Evolutionary conservation across 768 basidiomycete genomes (phyloP).

Genomic region (Sutorius australiensis): DNA sequence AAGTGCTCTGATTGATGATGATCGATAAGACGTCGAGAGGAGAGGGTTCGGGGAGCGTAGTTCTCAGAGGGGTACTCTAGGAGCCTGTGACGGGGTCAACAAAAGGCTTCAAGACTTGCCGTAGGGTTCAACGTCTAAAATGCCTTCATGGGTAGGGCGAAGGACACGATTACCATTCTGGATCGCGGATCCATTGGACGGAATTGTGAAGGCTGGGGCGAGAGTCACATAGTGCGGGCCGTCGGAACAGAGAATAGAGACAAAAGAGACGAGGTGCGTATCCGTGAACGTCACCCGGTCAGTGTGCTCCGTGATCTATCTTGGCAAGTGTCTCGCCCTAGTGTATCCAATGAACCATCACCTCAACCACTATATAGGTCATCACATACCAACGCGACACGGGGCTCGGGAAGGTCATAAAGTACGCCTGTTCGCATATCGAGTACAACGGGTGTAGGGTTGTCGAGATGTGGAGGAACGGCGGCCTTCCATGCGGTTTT

Average conservation of each 20-base stretch:
- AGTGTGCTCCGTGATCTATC: rapidly evolving
- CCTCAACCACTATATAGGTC: slow-evolving; percentile 7
- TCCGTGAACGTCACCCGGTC: no score
- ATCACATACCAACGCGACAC: not conserved
- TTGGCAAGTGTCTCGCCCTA: not conserved
- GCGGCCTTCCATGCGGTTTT: not conserved
- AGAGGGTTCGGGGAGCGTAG: not conserved
- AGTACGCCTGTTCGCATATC: slow-evolving; percentile 1
- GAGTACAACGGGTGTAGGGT: not conserved
- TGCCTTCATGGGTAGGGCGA: not conserved
- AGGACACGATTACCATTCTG: not conserved
- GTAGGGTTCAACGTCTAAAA: rapidly evolving
- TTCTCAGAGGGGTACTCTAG: not conserved
- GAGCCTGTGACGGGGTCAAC: not conserved
- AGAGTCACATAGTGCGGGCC: not conserved
- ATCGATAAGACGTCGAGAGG: not conserved
- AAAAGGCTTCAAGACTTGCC: not conserved
- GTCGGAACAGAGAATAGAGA: not conserved
- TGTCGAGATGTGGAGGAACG: not conserved
- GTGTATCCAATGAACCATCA: not conserved
- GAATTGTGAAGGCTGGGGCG: not conserved
- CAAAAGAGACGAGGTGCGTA: not conserved
- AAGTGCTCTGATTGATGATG: not conserved
- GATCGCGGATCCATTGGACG: not conserved
- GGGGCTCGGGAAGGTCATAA: not conserved